These are phyloP conservation scores for Takakia lepidozioides DNA, from an alignment of 225 moss, liverwort and hornwort genomes.

Conservation along the genomic window DNA sequence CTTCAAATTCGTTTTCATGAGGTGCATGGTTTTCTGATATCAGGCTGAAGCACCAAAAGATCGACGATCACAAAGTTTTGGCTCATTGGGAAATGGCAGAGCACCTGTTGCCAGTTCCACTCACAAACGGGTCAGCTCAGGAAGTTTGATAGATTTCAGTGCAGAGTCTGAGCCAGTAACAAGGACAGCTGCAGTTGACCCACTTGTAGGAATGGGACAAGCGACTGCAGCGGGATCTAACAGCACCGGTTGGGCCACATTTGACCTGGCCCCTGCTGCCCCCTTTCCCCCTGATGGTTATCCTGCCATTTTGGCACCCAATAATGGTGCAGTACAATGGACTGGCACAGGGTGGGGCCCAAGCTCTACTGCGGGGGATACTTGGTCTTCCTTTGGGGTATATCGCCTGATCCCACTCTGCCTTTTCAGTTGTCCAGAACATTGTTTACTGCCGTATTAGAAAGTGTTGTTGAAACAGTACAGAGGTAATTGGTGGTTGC, in stretches of 20 bases:
- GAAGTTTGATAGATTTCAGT: slow-evolving; percentile 83
- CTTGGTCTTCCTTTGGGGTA: slow-evolving; percentile 38
- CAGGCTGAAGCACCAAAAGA: slow-evolving; percentile 73
- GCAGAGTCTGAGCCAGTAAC: slow-evolving; percentile 53
- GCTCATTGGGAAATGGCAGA: slow-evolving; percentile 51
- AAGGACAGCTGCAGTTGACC: slow-evolving; percentile 27
- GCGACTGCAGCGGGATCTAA: slow-evolving; percentile 14
- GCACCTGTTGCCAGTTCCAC: slow-evolving; percentile 18
- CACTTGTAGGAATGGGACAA: slow-evolving; percentile 28
- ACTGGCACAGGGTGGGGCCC: slow-evolving; percentile 57
- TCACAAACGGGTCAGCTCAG: slow-evolving; percentile 56
- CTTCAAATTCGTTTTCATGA: too few species aligned
- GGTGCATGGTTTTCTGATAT: slow-evolving; percentile 2
- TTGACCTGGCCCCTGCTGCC: slow-evolving; percentile 43
- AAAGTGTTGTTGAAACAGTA: slow-evolving; percentile 3
- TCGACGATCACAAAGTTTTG: slow-evolving; percentile 46
- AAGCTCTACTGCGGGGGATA: slow-evolving; percentile 8
- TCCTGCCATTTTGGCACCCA: slow-evolving; percentile 34
- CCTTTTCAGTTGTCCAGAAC: slow-evolving; percentile 7
- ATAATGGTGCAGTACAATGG: slow-evolving; percentile 47
- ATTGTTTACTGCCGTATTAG: neutral
- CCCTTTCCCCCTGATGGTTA: slow-evolving; percentile 57
- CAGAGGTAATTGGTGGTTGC: neutral
- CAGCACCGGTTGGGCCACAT: slow-evolving; percentile 83
- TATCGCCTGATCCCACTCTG: slow-evolving; percentile 12